Evolutionary conservation across 306 rosid genomes (phyloP), one percentile per base, ranked within the genome.

Genomic region (Acacia melanoxylon): DNA sequence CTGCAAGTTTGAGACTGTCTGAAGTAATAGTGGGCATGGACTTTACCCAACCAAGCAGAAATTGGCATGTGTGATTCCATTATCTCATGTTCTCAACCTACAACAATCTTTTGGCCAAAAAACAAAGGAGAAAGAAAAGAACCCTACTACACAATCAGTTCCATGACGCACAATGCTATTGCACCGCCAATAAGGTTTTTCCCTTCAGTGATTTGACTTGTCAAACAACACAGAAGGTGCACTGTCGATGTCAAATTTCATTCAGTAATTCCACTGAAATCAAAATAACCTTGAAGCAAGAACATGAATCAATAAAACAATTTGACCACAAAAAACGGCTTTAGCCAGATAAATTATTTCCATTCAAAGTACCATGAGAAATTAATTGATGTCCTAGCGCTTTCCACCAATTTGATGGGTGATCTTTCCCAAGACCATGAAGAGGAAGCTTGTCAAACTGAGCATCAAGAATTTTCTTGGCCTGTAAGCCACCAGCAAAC

Each of bases 401-500:
- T 88, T 91, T 94, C 98, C 98, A 94, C 97, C 98, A 94, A 85
- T 89, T 92, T 69, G 96, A 84, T 40, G 92, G 86, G 86, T 90
- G 86, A 54, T 85, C 82, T 82, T 89, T 94, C 79, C 98, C 98
- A 74, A 92, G 90, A 54, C 98, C 98, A 86, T 94, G 97, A 82
- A 94, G 92, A 44, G 98, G 97, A 87, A 94, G 98, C 85, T 83
- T 89, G 85, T 94, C 97, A 81, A 80, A 92, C 75, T 84, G 90
- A 78, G 89, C 81, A 80, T 92, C 94, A 4, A 87, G 58, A 68
- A 94, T 75, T 82, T 89, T 91, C 82, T 90, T 92, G 17, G 94
- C 89, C 98, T 94, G 87, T 82, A 86, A 83, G 72, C 68, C 76
- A 82, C 76, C 83, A 78, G 83, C 70, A 81, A 76, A 86, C 83